phyloP scores from a whole-genome alignment of 1,284 basidiomycete genomes.

The Leccinum griseonigrum region DNA sequence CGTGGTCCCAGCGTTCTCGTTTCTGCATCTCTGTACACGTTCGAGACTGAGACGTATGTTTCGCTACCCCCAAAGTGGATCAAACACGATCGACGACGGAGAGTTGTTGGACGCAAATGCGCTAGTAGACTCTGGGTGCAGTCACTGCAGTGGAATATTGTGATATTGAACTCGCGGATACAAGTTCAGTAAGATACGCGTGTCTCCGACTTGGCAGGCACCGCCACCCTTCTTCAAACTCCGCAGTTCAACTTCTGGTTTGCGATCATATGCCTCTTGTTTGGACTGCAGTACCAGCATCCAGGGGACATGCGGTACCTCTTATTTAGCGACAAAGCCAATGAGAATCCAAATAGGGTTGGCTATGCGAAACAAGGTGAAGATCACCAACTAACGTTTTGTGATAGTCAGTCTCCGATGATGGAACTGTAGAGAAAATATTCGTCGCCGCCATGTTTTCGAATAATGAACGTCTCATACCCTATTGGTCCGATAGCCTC shows the following conservation, averaged over 20 bases:
- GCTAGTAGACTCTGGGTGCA: too few relatives aligned
- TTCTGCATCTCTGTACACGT: slow-evolving; percentile 4
- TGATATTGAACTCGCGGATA: not conserved
- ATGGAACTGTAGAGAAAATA: slow-evolving; percentile 15
- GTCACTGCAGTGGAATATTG: not conserved
- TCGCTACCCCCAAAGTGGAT: slow-evolving; percentile 11
- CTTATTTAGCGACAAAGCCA: slow-evolving; percentile 11
- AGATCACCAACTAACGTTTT: not conserved
- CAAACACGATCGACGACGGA: not conserved
- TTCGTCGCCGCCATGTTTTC: slow-evolving; percentile 36
- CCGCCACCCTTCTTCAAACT: not conserved
- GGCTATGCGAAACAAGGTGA: slow-evolving; percentile 20
- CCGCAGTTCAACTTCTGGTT: slow-evolving; percentile 11
- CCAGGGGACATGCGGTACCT: slow-evolving; percentile 17
- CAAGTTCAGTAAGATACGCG: not conserved
- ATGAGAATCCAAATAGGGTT: slow-evolving; percentile 7
- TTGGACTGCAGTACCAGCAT: slow-evolving; percentile 6
- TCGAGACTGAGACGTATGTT: slow-evolving; percentile 5
- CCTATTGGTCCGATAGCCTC: slow-evolving; percentile 41
- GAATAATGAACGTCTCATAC: slow-evolving; percentile 38
- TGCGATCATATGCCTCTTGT: slow-evolving; percentile 1
- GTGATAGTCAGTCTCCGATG: not conserved
- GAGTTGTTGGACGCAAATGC: not conserved
- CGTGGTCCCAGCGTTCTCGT: slow-evolving; percentile 11
- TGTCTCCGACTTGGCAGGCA: not conserved